A percentile compares a stretch with the other conserved stretches of the same genome.
phyloP scores from a whole-genome alignment of 73 alveolate genomes.

The Tetrahymena malaccensis region DNA sequence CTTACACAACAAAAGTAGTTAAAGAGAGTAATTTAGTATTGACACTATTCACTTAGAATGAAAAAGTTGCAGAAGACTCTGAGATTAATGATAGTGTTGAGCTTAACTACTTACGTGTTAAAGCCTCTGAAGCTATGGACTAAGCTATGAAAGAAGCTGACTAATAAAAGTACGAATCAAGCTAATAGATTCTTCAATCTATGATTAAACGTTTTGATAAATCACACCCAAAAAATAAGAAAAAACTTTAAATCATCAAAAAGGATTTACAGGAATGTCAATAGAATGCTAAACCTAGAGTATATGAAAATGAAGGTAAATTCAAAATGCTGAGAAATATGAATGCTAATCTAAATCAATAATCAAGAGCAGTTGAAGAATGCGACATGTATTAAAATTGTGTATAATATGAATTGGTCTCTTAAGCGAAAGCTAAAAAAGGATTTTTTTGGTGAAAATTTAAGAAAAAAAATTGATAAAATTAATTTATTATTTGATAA shows the following conservation, averaged over 20 bases:
- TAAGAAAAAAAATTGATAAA: no score
- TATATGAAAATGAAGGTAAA: background rate
- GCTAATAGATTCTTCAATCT: background rate
- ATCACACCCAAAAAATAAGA: background rate
- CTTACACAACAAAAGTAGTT: background rate
- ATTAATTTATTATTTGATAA: no score
- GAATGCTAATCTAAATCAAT: background rate
- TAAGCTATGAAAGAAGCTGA: conserved; percentile 12
- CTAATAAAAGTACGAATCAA: background rate
- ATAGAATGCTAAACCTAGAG: background rate
- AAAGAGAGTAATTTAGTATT: background rate
- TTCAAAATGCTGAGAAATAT: background rate
- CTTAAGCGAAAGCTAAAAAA: no score
- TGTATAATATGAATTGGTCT: background rate
- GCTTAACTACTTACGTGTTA: conserved; percentile 30
- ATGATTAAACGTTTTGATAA: background rate
- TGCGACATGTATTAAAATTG: background rate
- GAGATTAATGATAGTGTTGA: background rate
- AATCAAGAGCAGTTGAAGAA: background rate
- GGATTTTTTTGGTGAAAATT: background rate
- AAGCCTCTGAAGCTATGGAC: conserved; percentile 26
- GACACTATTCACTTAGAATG: background rate
- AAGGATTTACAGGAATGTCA: background rate
- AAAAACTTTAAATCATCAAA: background rate
- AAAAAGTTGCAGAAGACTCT: no score